Conservation (phyloP, 495 filamentous ascomycete species). For the Cercophora scortea region DNA sequence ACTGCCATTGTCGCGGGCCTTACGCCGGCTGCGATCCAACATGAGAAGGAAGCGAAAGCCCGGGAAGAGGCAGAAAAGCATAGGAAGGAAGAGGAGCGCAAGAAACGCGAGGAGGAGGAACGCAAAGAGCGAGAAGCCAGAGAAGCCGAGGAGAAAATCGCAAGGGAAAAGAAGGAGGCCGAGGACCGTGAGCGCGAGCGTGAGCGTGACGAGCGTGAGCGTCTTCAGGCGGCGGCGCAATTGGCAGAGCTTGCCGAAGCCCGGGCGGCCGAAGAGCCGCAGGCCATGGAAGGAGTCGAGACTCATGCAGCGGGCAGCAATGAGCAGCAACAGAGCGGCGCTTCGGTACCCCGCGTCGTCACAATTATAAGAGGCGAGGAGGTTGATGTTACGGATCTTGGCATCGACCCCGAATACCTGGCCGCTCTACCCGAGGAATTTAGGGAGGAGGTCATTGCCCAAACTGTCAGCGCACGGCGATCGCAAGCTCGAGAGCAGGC, state of each 20-base stretch:
- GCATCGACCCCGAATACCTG: constrained; percentile 89
- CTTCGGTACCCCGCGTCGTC: constrained; percentile 48
- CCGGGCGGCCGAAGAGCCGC: constrained; percentile 25
- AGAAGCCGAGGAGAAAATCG: constrained; percentile 54
- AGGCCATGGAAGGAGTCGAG: constrained; percentile 87
- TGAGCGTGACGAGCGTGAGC: constrained; percentile 44
- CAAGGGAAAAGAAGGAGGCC: constrained; percentile 45
- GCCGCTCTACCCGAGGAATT: constrained; percentile 92
- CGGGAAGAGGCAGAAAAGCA: constrained; percentile 50
- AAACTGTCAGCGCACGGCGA: constrained; percentile 74
- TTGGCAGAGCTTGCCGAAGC: constrained; percentile 18
- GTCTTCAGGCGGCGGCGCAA: constrained; percentile 35
- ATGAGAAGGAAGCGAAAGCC: constrained; percentile 58
- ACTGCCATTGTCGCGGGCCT: constrained; percentile 61
- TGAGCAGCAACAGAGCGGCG: constrained; percentile 19
- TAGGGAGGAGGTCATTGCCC: constrained; percentile 88
- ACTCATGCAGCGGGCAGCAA: constrained; percentile 32
- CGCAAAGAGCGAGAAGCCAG: constrained; percentile 46
- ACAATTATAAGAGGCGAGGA: constrained; percentile 78
- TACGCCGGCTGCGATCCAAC: constrained; percentile 77
- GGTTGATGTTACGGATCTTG: constrained; percentile 85
- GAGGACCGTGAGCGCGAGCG: constrained; percentile 48
- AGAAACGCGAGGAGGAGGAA: constrained; percentile 47
- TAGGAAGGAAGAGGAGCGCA: constrained; percentile 61
- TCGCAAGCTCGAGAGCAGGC: constrained; percentile 64